Evolutionary conservation across 257 asterid genomes (phyloP).

Genomic region (Capsicum baccatum): DNA sequence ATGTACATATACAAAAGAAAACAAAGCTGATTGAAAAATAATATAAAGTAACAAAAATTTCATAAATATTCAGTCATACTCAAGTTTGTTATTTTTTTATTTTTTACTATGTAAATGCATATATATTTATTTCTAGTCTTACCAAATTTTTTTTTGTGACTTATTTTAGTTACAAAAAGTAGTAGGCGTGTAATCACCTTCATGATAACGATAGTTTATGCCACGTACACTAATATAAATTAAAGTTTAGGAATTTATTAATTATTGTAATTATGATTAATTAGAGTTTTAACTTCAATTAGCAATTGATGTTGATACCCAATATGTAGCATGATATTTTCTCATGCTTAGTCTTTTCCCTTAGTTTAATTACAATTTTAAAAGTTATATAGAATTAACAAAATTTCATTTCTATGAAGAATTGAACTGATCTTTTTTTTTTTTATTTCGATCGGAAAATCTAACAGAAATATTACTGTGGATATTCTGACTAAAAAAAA

Average conservation of each 20-base stretch:
- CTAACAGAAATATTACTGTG: no score
- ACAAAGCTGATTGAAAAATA: no score
- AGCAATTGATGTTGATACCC: constrained; percentile 24
- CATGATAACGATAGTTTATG: constrained; percentile 17
- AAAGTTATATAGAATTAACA: no score
- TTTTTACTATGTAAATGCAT: background rate
- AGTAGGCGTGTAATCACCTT: background rate
- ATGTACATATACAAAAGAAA: no score
- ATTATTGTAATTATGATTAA: constrained; percentile 15
- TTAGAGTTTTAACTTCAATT: constrained; percentile 16
- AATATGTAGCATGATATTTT: background rate
- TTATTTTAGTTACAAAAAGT: background rate
- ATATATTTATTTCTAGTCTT: background rate
- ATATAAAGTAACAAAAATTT: background rate
- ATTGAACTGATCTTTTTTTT: no score
- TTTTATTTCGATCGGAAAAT: no score
- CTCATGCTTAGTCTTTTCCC: constrained; percentile 11
- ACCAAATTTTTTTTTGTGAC: background rate
- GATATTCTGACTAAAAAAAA: no score
- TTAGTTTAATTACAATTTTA: background rate
- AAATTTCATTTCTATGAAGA: no score
- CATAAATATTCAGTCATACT: background rate
- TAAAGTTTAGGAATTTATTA: background rate
- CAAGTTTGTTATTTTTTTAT: background rate
- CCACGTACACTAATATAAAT: constrained; percentile 21